Evolutionary conservation across 2,329 filamentous ascomycete genomes (phyloP).

Genomic region (Nigrospora osmanthi): DNA sequence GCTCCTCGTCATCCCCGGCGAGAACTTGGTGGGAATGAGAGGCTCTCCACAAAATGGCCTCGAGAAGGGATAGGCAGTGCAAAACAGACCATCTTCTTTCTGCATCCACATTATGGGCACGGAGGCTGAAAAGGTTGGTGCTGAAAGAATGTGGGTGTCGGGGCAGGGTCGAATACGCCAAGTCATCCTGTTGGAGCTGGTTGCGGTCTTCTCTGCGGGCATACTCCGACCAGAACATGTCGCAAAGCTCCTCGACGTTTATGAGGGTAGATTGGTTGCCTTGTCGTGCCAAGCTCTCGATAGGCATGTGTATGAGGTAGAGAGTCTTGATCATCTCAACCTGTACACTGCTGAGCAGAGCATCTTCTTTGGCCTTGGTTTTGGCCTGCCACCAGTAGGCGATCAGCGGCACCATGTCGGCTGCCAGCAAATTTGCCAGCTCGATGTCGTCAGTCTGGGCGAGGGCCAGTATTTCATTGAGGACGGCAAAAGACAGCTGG

Average conservation of each 20-base stretch:
- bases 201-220: conserved; percentile 61
- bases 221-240: conserved; percentile 74
- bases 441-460: conserved; percentile 61
- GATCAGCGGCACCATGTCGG: conserved; percentile 61
- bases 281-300: conserved; percentile 47
- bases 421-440: conserved; percentile 52
- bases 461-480: conserved; percentile 63
- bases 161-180: conserved; percentile 47
- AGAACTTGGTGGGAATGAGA: conserved; percentile 11
- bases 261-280: conserved; percentile 29
- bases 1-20: conserved; percentile 24
- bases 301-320: conserved; percentile 55
- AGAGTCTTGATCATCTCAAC: conserved; percentile 73
- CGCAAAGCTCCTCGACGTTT: conserved; percentile 57
- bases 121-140: conserved; percentile 43
- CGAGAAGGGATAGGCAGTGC: conserved; percentile 50
- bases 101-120: conserved; percentile 42
- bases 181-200: conserved; percentile 69
- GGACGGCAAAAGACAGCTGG: conserved; percentile 63
- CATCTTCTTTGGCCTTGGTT: conserved; percentile 47
- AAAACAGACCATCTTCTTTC: conserved; percentile 55
- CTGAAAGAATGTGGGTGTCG: conserved; percentile 35
- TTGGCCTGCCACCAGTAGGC: conserved; percentile 72
- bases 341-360: conserved; percentile 54
- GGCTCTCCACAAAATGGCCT: conserved; percentile 33